phyloP scores from a whole-genome alignment of 2,329 filamentous ascomycete species.

The Colletotrichum theobromicola region DNA sequence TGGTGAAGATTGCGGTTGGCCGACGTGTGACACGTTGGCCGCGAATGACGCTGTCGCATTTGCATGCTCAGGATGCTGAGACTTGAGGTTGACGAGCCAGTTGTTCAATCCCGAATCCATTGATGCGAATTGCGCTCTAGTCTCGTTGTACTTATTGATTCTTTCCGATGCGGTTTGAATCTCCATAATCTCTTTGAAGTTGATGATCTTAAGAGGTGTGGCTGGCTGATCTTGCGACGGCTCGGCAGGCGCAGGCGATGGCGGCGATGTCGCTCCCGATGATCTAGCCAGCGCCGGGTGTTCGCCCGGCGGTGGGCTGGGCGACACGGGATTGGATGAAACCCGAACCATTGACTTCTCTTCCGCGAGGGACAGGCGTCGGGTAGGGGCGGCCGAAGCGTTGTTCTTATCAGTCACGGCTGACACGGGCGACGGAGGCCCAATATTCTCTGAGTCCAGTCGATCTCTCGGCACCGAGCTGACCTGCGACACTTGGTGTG shows the following conservation, averaged over 20 bases:
- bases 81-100: conserved; percentile 56
- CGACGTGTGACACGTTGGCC: conserved; percentile 20
- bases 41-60: conserved; percentile 38
- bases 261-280: conserved; percentile 2
- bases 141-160: conserved; percentile 75
- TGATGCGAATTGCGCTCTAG: conserved; percentile 71
- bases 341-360: conserved; percentile 46
- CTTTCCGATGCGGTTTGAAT: conserved; percentile 70
- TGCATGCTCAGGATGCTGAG: conserved; percentile 53
- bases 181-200: conserved; percentile 80
- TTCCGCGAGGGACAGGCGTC: conserved; percentile 45
- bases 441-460: conserved; percentile 30
- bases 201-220: conserved; percentile 46
- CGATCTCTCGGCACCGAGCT: conserved; percentile 36
- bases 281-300: conserved; percentile 35
- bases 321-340: conserved; percentile 38
- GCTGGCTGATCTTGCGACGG: conserved; percentile 21
- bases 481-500: conserved; percentile 41
- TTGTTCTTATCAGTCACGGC: conserved; percentile 34
- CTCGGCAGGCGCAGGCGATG: conserved; percentile 22
- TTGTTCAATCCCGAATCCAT: conserved; percentile 76
- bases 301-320: conserved; percentile 41
- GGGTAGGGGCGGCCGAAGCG: conserved; percentile 26
- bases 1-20: conserved; percentile 19
- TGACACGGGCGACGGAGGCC: conserved; percentile 51